Evolutionary conservation across 2,329 filamentous ascomycete species (phyloP).

Genomic region (Claviceps purpurea): DNA sequence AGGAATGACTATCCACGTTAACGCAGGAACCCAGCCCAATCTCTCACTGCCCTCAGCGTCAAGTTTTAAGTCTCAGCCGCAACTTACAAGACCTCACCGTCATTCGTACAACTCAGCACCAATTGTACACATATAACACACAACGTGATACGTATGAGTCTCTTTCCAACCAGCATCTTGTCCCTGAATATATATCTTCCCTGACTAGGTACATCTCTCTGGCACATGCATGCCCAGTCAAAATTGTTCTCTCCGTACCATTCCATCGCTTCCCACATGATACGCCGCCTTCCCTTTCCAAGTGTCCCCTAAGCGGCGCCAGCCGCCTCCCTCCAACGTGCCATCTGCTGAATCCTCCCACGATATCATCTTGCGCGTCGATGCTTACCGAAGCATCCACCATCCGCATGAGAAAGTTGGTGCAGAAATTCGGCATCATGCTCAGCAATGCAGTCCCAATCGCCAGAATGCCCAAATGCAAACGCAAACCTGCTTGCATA

Average conservation of each 20-base stretch:
- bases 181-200: background rate
- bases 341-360: background rate
- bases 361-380: background rate
- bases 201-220: background rate
- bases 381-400: background rate
- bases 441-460: slow-evolving; percentile 3
- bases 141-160: background rate
- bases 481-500: background rate
- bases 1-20: too few species aligned
- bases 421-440: background rate
- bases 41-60: too few species aligned
- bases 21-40: too few species aligned
- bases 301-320: background rate
- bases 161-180: background rate
- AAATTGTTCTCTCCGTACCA: background rate
- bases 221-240: background rate
- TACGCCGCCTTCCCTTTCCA: background rate
- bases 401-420: background rate
- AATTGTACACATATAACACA: too few species aligned
- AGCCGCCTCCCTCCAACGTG: background rate
- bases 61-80: too few species aligned
- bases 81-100: too few species aligned
- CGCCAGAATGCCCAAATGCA: background rate
- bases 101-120: too few species aligned
- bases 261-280: background rate